phyloP scores from a whole-genome alignment of 345 rosid genomes.

The Conringia planisiliqua region DNA sequence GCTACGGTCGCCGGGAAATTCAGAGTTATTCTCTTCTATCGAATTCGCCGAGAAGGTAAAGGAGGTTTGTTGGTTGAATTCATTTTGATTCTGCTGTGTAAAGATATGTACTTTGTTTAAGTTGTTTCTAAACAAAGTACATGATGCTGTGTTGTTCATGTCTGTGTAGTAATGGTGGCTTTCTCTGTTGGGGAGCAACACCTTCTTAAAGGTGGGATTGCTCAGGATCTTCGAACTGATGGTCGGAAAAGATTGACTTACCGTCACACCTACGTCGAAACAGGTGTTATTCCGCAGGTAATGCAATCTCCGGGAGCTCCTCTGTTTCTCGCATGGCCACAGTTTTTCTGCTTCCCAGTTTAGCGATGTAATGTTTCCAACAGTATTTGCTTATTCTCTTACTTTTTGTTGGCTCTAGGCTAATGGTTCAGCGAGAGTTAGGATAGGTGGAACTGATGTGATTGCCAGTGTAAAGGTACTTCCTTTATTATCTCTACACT shows the following conservation, averaged over 20 bases:
- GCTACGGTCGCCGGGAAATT: slow-evolving; percentile 25
- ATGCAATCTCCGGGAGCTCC: background rate
- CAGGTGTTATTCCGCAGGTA: slow-evolving; percentile 91
- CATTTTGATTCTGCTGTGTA: background rate
- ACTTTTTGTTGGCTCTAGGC: slow-evolving; percentile 47
- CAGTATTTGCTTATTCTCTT: background rate
- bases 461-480: slow-evolving; percentile 94
- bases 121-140: slow-evolving; percentile 1
- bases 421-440: slow-evolving; percentile 84
- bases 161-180: slow-evolving; percentile 57
- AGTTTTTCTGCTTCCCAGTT: background rate
- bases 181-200: slow-evolving; percentile 68
- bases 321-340: background rate
- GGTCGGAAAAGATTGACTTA: slow-evolving; percentile 67
- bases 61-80: background rate
- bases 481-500: background rate
- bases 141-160: background rate
- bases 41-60: slow-evolving; percentile 20
- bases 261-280: slow-evolving; percentile 66
- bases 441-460: slow-evolving; percentile 77
- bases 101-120: slow-evolving; percentile 2
- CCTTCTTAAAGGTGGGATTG: slow-evolving; percentile 78
- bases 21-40: background rate
- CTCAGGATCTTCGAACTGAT: slow-evolving; percentile 78
- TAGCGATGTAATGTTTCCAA: background rate